A percentile compares a stretch with the other conserved stretches of the same genome.
Evolutionary conservation across 2,329 filamentous ascomycete genomes (phyloP).

Genomic region (Calonectria ilicicola): DNA sequence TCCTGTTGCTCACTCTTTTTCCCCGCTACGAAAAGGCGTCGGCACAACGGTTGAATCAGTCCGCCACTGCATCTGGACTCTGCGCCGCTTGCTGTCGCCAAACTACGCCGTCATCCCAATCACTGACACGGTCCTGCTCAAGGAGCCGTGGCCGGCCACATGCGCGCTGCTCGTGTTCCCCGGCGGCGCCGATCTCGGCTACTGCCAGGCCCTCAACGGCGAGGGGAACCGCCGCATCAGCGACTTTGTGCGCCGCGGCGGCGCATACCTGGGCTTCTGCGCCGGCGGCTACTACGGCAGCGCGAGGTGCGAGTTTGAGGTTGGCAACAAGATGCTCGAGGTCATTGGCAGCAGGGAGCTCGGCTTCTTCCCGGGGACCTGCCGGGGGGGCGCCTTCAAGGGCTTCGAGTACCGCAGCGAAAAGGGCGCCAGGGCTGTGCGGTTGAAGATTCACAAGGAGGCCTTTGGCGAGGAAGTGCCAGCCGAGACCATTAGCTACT

Average conservation of each 20-base stretch:
- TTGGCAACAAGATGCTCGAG: slow-evolving; percentile 81
- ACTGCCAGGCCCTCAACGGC: slow-evolving; percentile 89
- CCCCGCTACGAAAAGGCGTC: slow-evolving; percentile 67
- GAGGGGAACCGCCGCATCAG: slow-evolving; percentile 86
- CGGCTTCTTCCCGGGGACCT: slow-evolving; percentile 87
- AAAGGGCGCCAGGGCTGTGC: slow-evolving; percentile 79
- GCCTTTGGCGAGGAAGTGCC: slow-evolving; percentile 69
- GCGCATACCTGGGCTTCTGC: slow-evolving; percentile 90
- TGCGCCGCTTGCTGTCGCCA: slow-evolving; percentile 86
- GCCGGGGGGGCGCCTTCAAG: slow-evolving; percentile 86
- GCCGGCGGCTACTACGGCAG: slow-evolving; percentile 94
- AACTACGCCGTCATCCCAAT: slow-evolving; percentile 95
- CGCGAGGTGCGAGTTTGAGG: slow-evolving; percentile 88
- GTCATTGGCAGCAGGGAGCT: slow-evolving; percentile 89
- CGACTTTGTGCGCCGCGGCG: slow-evolving; percentile 87
- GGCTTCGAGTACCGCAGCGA: slow-evolving; percentile 95
- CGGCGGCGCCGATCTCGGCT: slow-evolving; percentile 93
- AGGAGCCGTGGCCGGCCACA: slow-evolving; percentile 90
- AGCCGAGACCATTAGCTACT: slow-evolving; percentile 80
- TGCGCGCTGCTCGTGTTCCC: slow-evolving; percentile 93
- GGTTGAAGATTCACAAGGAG: slow-evolving; percentile 72
- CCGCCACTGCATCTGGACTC: slow-evolving; percentile 86
- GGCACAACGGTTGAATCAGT: slow-evolving; percentile 91
- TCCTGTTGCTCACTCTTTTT: not conserved
- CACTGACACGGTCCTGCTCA: slow-evolving; percentile 80